These are phyloP conservation scores for Puya raimondii DNA, from an alignment of 176 grass and related monocot species.

Conservation along the genomic window DNA sequence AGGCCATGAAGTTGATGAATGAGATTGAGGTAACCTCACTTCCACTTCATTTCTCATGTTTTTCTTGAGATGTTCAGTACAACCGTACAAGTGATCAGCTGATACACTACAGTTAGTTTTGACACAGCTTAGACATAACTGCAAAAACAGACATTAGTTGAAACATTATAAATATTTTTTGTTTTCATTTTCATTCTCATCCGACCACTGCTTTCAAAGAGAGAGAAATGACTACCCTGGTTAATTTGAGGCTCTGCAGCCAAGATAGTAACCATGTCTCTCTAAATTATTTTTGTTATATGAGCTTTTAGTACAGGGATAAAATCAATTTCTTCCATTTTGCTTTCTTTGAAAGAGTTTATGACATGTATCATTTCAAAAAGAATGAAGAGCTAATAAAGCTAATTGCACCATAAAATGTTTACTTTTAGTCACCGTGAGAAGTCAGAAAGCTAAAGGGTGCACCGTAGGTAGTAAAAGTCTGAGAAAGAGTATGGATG, in stretches of 20 bases:
- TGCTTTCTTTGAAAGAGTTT: background rate
- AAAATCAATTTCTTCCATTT: background rate
- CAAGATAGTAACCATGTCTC: background rate
- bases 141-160: no score
- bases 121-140: no score
- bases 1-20: conserved; percentile 60
- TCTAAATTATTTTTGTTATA: background rate
- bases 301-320: background rate
- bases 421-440: background rate
- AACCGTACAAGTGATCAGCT: background rate
- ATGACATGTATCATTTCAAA: background rate
- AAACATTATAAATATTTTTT: no score
- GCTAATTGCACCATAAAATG: no score
- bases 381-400: background rate
- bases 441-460: background rate
- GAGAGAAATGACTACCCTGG: conserved; percentile 1
- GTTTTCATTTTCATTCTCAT: no score
- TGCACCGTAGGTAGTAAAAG: background rate
- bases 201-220: no score
- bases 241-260: background rate
- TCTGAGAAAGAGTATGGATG: background rate
- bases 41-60: background rate
- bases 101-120: no score
- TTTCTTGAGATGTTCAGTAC: background rate
- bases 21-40: conserved; percentile 35